Evolutionary conservation across 2,329 filamentous ascomycete species (phyloP), one percentile per base, ranked within the genome.

Genomic region (Microcera coccophila): DNA sequence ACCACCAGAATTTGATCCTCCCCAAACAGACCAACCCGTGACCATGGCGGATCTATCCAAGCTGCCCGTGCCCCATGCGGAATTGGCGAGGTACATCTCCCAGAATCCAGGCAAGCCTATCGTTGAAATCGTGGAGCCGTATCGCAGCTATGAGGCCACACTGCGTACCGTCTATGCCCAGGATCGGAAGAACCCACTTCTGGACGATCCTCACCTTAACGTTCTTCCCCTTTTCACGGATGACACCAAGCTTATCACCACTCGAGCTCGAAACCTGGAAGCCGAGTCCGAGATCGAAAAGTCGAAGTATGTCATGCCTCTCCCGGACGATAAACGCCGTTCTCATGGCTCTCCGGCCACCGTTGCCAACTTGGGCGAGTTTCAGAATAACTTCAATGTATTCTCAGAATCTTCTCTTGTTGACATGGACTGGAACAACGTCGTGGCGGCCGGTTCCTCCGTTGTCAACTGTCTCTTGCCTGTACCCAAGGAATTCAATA

Each of bases 351-450:
- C 82, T 2, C 79, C 79, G 3, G 87, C 88, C 3, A 76, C 86
- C 4, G 87, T 90, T 0, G 61, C 73, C 18, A 76, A 76, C 11
- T 60, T 93, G 35, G 73, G 78, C 36, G 82, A 87, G 21, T 95
- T 93, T 55, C 81, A 82, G 60, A 77, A 79, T 37, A 91, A 93
- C 64, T 91, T 95, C 66, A 78, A 78, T 45, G 62, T 94, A 45
- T 95, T 95, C 60, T 89, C 84, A 2, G 89, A 95, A 64, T 85
- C 80, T 2, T 83, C 86, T 0, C 69, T 94, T 20, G 73, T 74
- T 21, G 87, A 91, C 37, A 62, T 94, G 53, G 80, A 91, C 60
- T 94, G 88, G 88, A 80, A 67, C 58, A 93, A 93, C 60, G 80
- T 94, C 14, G 82, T 93, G 14, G 89, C 80, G 21, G 86, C 87